Evolutionary conservation across 179 eudicot species (phyloP), one percentile per base, ranked within the genome.

Genomic region (Silene noctiflora): DNA sequence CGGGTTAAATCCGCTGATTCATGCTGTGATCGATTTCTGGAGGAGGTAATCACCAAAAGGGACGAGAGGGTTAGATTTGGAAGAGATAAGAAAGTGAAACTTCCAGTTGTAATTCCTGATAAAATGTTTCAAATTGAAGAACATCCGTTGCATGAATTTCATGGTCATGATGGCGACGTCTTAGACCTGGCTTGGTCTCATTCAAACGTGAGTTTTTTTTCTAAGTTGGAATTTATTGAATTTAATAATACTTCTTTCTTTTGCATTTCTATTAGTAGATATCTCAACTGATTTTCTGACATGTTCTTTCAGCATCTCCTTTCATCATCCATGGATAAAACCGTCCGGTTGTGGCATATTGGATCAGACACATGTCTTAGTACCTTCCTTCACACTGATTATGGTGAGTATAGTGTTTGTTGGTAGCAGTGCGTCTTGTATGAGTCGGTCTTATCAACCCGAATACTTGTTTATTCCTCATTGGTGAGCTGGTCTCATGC

Each of bases 101-200:
- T 79, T 44, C 83, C 87, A 1, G 71, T 86, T 61, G 68, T 91
- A 1, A 12, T 89, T 69, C 97, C 96, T 74, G 87, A 87, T 29
- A 80, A 84, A 83, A 83, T 81, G 75, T 91, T 93, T 75, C 83
- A 76, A 46, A 82, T 93, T 46, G 87, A 87, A 46, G 89, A 88
- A 77, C 48, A 63, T 16, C 97, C 98, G 44, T 7, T 89, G 62
- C 93, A 88, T 0, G 91, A 87, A 79, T 86, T 85, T 65, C 80
- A 72, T 55, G 97, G 95, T 17, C 97, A 93, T 72, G 55, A 53
- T 7, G 81, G 85, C 31, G 93, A 88, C 78, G 84, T 91, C 82
- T 81, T 93, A 69, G 95, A 93, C 83, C 85, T 93, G 3, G 87
- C 94, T 53, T 93, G 97, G 98, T 91, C 95, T 44, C 72, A 79